A percentile compares a stretch with the other conserved stretches of the same genome.
phyloP scores from a whole-genome alignment of 495 filamentous ascomycete species.

The Penicillium canariense region DNA sequence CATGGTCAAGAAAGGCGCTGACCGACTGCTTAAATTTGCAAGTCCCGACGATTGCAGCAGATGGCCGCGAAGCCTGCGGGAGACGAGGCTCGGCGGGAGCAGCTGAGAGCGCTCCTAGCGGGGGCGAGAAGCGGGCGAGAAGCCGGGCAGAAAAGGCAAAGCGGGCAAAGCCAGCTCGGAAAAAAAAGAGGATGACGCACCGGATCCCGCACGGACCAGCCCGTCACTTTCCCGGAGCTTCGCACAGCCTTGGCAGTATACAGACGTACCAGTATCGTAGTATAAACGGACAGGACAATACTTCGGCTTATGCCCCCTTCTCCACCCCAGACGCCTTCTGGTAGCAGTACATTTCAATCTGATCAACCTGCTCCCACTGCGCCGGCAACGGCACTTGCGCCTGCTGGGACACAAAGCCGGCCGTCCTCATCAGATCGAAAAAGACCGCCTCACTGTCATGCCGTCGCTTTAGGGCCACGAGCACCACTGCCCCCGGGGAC shows the following conservation, averaged over 20 bases:
- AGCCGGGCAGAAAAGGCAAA: not conserved
- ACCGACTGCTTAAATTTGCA: not conserved
- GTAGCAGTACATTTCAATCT: conserved; percentile 60
- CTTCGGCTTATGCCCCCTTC: conserved; percentile 1
- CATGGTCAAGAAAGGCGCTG: not conserved
- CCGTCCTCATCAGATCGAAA: conserved; percentile 69
- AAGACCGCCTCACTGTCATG: conserved; percentile 80
- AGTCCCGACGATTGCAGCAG: not conserved
- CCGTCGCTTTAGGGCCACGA: conserved; percentile 79
- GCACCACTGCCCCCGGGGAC: conserved; percentile 55
- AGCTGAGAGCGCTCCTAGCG: no score
- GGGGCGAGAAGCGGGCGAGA: not conserved
- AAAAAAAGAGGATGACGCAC: not conserved
- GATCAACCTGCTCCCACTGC: conserved; percentile 54
- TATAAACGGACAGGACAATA: not conserved
- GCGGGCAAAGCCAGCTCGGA: not conserved
- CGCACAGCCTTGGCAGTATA: no score
- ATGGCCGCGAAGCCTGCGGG: not conserved
- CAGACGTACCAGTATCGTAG: no score
- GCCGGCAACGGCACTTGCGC: conserved; percentile 54
- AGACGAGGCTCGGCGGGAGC: no score
- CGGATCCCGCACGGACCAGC: conserved; percentile 5
- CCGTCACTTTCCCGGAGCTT: no score
- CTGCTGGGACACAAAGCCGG: conserved; percentile 51
- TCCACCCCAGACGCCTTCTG: conserved; percentile 6